Percentiles rank a stretch among this genome's conserved stretches.
Evolutionary conservation across 2,329 filamentous ascomycete genomes (phyloP).

Genomic region (Hymenoscyphus albidus): DNA sequence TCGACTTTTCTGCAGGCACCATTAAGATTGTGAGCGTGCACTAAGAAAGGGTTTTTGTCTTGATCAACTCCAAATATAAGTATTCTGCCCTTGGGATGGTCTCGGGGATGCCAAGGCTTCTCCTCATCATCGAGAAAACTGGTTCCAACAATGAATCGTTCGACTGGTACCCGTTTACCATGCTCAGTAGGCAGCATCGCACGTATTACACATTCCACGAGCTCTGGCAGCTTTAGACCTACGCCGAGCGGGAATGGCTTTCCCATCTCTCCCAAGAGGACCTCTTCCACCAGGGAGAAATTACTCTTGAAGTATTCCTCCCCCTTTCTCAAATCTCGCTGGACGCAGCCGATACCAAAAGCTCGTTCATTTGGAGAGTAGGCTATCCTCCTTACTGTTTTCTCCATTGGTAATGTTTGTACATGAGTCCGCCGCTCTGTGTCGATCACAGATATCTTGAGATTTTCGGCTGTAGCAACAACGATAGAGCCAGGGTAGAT

Average conservation of each 20-base stretch:
- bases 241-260: slow-evolving; percentile 59
- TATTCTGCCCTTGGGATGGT: slow-evolving; percentile 67
- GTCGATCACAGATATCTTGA: slow-evolving; percentile 80
- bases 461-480: slow-evolving; percentile 69
- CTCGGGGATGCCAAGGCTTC: slow-evolving; percentile 40
- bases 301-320: slow-evolving; percentile 73
- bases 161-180: slow-evolving; percentile 52
- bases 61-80: slow-evolving; percentile 78
- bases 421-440: slow-evolving; percentile 85
- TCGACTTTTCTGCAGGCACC: slow-evolving; percentile 78
- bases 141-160: slow-evolving; percentile 90
- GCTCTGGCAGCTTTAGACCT: slow-evolving; percentile 54
- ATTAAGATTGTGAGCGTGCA: slow-evolving; percentile 66
- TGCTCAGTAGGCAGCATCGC: slow-evolving; percentile 64
- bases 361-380: slow-evolving; percentile 76
- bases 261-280: slow-evolving; percentile 75
- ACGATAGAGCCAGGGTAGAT: slow-evolving; percentile 79
- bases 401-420: slow-evolving; percentile 69
- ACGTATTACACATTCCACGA: slow-evolving; percentile 81
- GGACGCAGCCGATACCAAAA: slow-evolving; percentile 84
- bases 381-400: slow-evolving; percentile 81
- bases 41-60: slow-evolving; percentile 67
- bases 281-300: slow-evolving; percentile 88
- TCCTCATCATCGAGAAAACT: slow-evolving; percentile 60
- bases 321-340: slow-evolving; percentile 64